Evolutionary conservation across 1,284 basidiomycete species (phyloP), one percentile per base, ranked within the genome.

Genomic region (Taiwanofungus camphoratus): DNA sequence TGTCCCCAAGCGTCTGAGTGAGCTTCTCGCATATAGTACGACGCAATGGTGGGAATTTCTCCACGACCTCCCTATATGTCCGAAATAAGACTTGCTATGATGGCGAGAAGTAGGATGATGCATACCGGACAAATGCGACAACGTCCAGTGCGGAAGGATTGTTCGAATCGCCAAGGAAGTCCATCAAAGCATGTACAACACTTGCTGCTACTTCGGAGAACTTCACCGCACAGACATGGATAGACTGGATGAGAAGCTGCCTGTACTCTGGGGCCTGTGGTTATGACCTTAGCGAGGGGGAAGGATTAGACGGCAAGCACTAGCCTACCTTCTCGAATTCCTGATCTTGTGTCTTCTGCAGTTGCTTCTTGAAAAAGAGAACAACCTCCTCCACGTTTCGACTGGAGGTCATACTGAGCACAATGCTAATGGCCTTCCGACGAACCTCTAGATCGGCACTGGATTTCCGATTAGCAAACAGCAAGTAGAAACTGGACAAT

Each of bases 301-400:
- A 27, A 16, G 18, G 13, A 36, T 23, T 29, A 34, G 5, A n/a
- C 35, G 23, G 26, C 24, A 39, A 9, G 15, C 15, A 13, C n/a
- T 30, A 48, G 84, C 31, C 7, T 8, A 33, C 86, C 73, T 91
- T 91, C 56, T 95, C 92, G 49, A 84, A 86, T 37, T 88, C 84
- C 36, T 79, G 76, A 53, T 92, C 91, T 56, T 90, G 82, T 1
- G 95, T 98, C 63, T 84, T 86, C 58, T 87, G 80, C n/a, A 99
- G 76, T 64, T 99, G 94, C 68, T 99, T 99, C 76, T 98, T 98
- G 57, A 99, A 73, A 76, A 97, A 92, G 2, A 91, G 65, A 1
- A 97, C 93, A 1, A 98, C 92, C 44, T 99, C 96, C 59, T 98
- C 95, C n/a, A 99, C 92, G 55, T 96, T 99, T 42, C 94, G 74